Evolutionary conservation across 163 green algal species (phyloP), one percentile per base, ranked within the genome.

Genomic region (Scenedesmus sp.): DNA sequence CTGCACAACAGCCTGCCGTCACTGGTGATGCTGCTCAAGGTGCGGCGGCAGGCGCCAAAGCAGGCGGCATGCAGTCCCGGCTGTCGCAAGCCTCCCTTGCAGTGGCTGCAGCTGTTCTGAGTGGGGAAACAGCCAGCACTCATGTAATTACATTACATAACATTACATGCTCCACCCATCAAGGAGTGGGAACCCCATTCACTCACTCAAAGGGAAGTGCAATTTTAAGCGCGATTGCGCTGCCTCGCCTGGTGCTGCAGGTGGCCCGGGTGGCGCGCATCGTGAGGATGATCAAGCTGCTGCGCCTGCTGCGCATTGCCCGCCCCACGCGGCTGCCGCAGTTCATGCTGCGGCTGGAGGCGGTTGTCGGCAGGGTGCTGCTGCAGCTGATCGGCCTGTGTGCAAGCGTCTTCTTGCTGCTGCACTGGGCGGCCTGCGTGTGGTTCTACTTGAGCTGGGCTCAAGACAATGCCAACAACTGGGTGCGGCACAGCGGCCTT

Each of bases 381-480:
- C 33, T 85, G 51, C 49, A 61, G 49, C 51, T 85, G 7, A n/a
- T 56, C 7, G 80, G 49, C 10, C 40, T 91, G 35, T 44, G 33
- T 33, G 76, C 22, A 18, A 80, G 51, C 40, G 68, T 81, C 6
- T 24, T 86, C 10, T n/a, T 91, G 86, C 49, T 91, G 73, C 51
- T 91, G 73, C 86, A 86, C 53, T 91, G 86, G 86, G 35, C 46
- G 46, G 86, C 86, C 22, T 91, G 86, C 37, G 30, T 85, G 15
- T 91, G 73, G 73, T 79, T 53, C 12, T 85, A 44, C 30, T 30
- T 86, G 22, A 59, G 49, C 15, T 40, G 30, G n/a, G 13, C 80
- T 18, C 13, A 61, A 16, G 65, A 51, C 15, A 26, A 85, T 43
- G 40, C 35, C 35, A 51, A 76, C 24, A 85, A 24, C 76, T 91